Evolutionary conservation across 1,284 basidiomycete species (phyloP).

Genomic region (Trametes hirsuta): DNA sequence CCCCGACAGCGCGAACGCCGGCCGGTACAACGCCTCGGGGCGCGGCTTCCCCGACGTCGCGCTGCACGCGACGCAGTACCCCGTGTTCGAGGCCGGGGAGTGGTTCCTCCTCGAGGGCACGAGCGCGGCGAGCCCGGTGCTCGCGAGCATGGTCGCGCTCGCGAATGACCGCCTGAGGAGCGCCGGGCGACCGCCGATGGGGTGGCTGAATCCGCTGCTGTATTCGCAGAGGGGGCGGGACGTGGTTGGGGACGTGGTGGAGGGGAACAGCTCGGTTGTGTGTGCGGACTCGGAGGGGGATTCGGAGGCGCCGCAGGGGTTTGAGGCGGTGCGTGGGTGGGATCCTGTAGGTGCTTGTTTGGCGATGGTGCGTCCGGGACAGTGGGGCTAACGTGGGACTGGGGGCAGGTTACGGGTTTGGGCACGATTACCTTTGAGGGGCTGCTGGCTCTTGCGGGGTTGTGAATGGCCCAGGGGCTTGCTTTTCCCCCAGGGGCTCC

Average conservation of each 20-base stretch:
- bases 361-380: background rate
- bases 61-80: constrained; percentile 29
- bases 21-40: constrained; percentile 31
- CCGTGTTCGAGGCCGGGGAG: constrained; percentile 24
- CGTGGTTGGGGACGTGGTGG: constrained; percentile 27
- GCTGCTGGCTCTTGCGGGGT: background rate
- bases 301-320: constrained; percentile 36
- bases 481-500: too few species aligned
- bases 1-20: constrained; percentile 24
- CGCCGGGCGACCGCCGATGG: constrained; percentile 42
- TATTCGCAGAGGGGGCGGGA: constrained; percentile 20
- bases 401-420: constrained; percentile 7
- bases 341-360: constrained; percentile 37
- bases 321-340: constrained; percentile 40
- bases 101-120: constrained; percentile 50
- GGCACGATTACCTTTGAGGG: constrained; percentile 1
- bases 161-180: constrained; percentile 53
- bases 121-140: constrained; percentile 51
- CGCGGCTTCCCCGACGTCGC: constrained; percentile 36
- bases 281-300: constrained; percentile 32
- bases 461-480: too few species aligned
- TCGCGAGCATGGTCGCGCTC: constrained; percentile 53
- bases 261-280: constrained; percentile 29
- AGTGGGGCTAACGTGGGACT: background rate
- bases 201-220: constrained; percentile 51